A percentile compares a stretch with the other conserved stretches of the same genome.
phyloP scores from a whole-genome alignment of 331 rosid genomes.

The Saraca asoca region DNA sequence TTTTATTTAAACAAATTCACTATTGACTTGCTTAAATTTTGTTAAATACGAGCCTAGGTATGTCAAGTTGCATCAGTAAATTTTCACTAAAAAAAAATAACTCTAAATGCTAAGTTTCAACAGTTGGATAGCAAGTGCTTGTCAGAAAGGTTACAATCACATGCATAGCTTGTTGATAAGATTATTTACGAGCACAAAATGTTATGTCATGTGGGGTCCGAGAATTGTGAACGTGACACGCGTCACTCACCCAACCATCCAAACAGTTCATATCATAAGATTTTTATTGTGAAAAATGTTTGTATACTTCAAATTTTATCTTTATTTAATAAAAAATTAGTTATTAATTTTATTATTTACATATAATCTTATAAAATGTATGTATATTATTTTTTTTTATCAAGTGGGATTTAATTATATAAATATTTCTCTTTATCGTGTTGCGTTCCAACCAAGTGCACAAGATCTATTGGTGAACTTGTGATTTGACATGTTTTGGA shows the following conservation, averaged over 20 bases:
- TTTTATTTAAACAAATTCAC: no score
- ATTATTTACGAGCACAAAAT: slow-evolving; percentile 29
- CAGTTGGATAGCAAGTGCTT: slow-evolving; percentile 26
- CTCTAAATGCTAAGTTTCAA: slow-evolving; percentile 29
- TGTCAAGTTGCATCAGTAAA: no score
- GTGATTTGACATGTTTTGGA: slow-evolving; percentile 54
- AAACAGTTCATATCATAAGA: slow-evolving; percentile 31
- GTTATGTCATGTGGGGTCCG: slow-evolving; percentile 37
- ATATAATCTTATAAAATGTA: no score
- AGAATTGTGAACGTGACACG: slow-evolving; percentile 29
- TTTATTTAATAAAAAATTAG: no score
- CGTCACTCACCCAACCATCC: slow-evolving; percentile 48
- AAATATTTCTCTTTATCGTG: slow-evolving; percentile 33
- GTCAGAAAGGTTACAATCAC: slow-evolving; percentile 47
- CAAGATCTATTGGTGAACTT: slow-evolving; percentile 66
- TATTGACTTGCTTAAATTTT: no score
- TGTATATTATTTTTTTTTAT: no score
- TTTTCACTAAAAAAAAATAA: not conserved
- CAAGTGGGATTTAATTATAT: no score
- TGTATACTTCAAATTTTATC: no score
- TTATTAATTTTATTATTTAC: no score
- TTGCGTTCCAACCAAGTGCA: slow-evolving; percentile 42
- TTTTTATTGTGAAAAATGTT: no score
- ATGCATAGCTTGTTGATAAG: slow-evolving; percentile 40
- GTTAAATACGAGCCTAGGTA: no score